Percentiles rank a stretch among this genome's conserved stretches.
Conservation (phyloP, 148 eudicot species). For the Rhododendron ovatum region DNA sequence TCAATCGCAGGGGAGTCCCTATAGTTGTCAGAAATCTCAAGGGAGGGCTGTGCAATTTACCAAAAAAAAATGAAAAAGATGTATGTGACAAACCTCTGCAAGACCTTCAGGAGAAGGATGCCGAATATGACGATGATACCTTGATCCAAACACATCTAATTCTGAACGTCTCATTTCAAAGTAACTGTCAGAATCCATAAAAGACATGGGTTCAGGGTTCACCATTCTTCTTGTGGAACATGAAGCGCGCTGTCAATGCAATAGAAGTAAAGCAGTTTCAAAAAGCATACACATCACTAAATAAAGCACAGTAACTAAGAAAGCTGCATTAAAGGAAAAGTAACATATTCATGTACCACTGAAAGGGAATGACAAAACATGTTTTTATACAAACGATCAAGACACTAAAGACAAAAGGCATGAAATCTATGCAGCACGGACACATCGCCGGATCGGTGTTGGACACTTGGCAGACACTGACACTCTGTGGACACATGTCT, state of each 20-base stretch:
- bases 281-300: not conserved
- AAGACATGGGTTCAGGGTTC: constrained; percentile 51
- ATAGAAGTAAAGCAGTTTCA: constrained; percentile 1
- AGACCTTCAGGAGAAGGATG: constrained; percentile 71
- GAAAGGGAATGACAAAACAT: not conserved
- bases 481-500: not conserved
- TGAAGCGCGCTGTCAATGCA: constrained; percentile 54
- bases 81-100: constrained; percentile 59
- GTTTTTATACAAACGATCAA: not conserved
- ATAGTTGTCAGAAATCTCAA: not conserved
- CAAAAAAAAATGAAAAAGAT: not conserved
- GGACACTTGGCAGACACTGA: not conserved
- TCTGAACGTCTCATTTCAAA: constrained; percentile 42
- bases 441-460: not conserved
- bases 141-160: constrained; percentile 55
- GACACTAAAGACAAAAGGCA: not conserved
- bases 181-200: constrained; percentile 42
- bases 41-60: not conserved
- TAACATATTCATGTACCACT: not conserved
- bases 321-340: not conserved
- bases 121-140: constrained; percentile 67
- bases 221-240: constrained; percentile 56
- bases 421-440: not conserved
- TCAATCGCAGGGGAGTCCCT: not conserved
- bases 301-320: not conserved